phyloP scores from a whole-genome alignment of 2,329 filamentous ascomycete species.

The Clonostachys solani region DNA sequence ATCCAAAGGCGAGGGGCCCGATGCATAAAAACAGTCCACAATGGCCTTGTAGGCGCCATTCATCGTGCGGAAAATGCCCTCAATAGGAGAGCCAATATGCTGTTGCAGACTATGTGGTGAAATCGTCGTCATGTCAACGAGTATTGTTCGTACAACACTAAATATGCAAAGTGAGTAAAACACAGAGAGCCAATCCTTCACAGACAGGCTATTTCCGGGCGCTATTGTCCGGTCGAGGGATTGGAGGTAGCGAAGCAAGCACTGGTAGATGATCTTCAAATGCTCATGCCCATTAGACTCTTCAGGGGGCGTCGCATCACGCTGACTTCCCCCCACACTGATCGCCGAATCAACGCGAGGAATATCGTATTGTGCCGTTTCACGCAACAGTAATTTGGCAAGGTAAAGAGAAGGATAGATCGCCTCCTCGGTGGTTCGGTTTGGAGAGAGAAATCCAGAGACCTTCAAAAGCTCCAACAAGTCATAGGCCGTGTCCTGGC shows the following conservation, averaged over 20 bases:
- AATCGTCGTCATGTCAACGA: constrained; percentile 34
- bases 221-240: constrained; percentile 43
- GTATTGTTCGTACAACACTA: constrained; percentile 47
- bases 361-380: constrained; percentile 49
- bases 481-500: constrained; percentile 40
- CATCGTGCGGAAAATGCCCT: constrained; percentile 17
- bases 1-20: constrained; percentile 39
- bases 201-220: constrained; percentile 27
- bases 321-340: not conserved
- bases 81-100: not conserved
- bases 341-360: constrained; percentile 29
- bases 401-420: constrained; percentile 45
- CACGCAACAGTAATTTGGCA: constrained; percentile 50
- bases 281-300: constrained; percentile 43
- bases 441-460: constrained; percentile 42
- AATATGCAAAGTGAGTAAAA: constrained; percentile 57
- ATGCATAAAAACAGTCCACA: constrained; percentile 41
- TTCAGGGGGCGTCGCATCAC: constrained; percentile 19
- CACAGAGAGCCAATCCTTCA: constrained; percentile 43
- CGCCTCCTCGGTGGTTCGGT: constrained; percentile 42
- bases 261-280: constrained; percentile 42
- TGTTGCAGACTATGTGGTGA: constrained; percentile 6
- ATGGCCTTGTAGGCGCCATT: constrained; percentile 47
- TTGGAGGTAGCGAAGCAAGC: constrained; percentile 46
- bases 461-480: constrained; percentile 48